Conservation (phyloP, 805 yeast species). For the Danielia oregonensis region DNA sequence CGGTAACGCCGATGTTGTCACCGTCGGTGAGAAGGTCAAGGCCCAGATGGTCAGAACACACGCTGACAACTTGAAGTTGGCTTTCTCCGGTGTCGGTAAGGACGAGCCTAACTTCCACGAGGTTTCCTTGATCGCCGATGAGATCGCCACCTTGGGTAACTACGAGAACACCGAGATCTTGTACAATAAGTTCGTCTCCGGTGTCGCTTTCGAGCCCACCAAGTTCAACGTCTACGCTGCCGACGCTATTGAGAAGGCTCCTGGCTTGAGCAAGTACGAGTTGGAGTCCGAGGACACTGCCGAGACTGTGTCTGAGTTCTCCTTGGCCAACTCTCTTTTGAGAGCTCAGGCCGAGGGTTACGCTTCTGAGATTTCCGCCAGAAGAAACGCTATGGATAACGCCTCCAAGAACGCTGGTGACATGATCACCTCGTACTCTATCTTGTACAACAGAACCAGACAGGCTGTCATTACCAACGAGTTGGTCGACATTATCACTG, state of each 20-base stretch:
- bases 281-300: slow-evolving; percentile 65
- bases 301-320: slow-evolving; percentile 75
- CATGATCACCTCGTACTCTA: slow-evolving; percentile 94
- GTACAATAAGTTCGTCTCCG: slow-evolving; percentile 83
- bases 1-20: slow-evolving; percentile 67
- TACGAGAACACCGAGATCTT: slow-evolving; percentile 77
- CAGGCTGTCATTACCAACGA: slow-evolving; percentile 55
- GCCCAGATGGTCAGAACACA: slow-evolving; percentile 83
- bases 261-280: slow-evolving; percentile 80
- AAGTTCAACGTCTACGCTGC: slow-evolving; percentile 62
- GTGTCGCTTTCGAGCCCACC: slow-evolving; percentile 88
- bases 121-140: slow-evolving; percentile 84
- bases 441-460: slow-evolving; percentile 85
- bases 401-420: slow-evolving; percentile 99
- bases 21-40: slow-evolving; percentile 94
- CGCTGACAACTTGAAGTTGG: slow-evolving; percentile 61
- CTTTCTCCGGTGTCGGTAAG: slow-evolving; percentile 91
- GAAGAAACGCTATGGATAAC: slow-evolving; percentile 99
- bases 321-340: slow-evolving; percentile 84
- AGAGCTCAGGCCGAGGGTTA: slow-evolving; percentile 96
- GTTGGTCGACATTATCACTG: slow-evolving; percentile 98
- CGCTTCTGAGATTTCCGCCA: slow-evolving; percentile 95
- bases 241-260: slow-evolving; percentile 74
- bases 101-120: slow-evolving; percentile 93
- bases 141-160: slow-evolving; percentile 63